Base-by-base conservation (phyloP, 1,139 yeast species). In the Taphrina confusa region DNA sequence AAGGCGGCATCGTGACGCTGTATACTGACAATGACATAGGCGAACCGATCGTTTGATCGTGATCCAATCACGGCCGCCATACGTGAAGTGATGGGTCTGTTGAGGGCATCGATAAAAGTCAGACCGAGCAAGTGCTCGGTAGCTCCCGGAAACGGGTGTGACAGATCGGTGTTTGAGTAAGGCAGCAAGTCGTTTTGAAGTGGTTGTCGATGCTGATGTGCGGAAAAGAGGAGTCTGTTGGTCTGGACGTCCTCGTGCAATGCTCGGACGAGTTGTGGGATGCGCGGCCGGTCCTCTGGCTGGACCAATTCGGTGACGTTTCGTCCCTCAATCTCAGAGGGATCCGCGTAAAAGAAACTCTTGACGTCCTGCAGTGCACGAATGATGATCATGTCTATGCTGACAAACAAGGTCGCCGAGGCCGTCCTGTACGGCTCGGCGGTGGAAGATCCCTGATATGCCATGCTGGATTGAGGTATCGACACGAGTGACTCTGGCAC, bases 131-230 rank as follows among this genome's bases (percentile, higher is more conserved):
- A 18, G 22, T 47, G 52, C 20, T 47, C 52, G 11, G 23, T 18
- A 33, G 52, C 52, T 6, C 52, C 52, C 2, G 52, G 52, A 14
- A 47, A 47, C n/a, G 52, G 52, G 23, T 47, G 52, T 6, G 42
- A 31, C 14, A 47, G 52, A 22, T 47, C 52, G 6, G 39, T 20
- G 22, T 47, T 47, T 11, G 52, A 9, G 40, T 47, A 47, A 18
- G 42, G 52, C 22, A 25, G 42, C 8, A 47, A 33, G 22, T 47
- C 52, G 18, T 28, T 20, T 6, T 20, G 31, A 9, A 47, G 52
- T 1, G 31, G 8, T 33, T 47, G 52, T 22, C 52, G 39, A 28
- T 47, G 28, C 5, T 31, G 25, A 18, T 47, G 52, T 33, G 42
- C 42, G 8, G 22, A 14, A 22, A 47, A 33, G 52, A 47, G 52